phyloP scores from a whole-genome alignment of 2,329 filamentous ascomycete species.

The Aspergillus pseudoglaucus region DNA sequence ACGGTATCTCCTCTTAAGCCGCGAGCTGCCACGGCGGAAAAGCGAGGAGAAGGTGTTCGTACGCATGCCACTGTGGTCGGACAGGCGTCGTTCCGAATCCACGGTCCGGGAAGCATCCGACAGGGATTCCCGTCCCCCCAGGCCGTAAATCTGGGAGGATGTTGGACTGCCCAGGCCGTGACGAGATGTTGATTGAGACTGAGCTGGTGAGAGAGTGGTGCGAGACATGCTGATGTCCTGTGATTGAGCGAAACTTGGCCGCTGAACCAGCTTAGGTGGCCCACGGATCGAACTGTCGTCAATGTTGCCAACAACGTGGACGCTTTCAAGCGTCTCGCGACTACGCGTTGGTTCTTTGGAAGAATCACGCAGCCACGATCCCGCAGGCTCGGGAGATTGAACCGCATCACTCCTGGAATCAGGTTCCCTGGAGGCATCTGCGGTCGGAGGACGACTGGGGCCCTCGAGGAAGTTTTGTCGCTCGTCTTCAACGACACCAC shows the following conservation, averaged over 20 bases:
- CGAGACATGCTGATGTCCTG: constrained; percentile 28
- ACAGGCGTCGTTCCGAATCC: constrained; percentile 48
- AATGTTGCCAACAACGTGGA: constrained; percentile 26
- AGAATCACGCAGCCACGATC: constrained; percentile 28
- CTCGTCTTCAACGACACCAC: constrained; percentile 2
- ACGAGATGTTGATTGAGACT: constrained; percentile 42
- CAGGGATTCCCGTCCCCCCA: constrained; percentile 45
- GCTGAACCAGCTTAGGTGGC: constrained; percentile 18
- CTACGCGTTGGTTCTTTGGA: constrained; percentile 23
- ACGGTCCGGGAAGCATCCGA: constrained; percentile 48
- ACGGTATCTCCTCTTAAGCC: constrained; percentile 50
- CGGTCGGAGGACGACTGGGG: not conserved
- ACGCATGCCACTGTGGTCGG: constrained; percentile 46
- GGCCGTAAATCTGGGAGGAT: constrained; percentile 48
- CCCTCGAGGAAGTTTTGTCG: not conserved
- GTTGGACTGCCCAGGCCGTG: constrained; percentile 45
- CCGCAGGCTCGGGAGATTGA: constrained; percentile 7
- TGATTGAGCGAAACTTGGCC: constrained; percentile 28
- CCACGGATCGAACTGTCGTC: constrained; percentile 29
- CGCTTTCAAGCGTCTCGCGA: constrained; percentile 25
- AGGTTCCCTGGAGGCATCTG: not conserved
- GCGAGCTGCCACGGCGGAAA: constrained; percentile 60
- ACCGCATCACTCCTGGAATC: not conserved
- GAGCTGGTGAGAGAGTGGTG: constrained; percentile 26
- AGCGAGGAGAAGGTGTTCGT: constrained; percentile 61